Percentiles rank a stretch among this genome's conserved stretches.
These are phyloP conservation scores for Lipomyces lipofer DNA, from an alignment of 805 yeast species.

Conservation along the genomic window DNA sequence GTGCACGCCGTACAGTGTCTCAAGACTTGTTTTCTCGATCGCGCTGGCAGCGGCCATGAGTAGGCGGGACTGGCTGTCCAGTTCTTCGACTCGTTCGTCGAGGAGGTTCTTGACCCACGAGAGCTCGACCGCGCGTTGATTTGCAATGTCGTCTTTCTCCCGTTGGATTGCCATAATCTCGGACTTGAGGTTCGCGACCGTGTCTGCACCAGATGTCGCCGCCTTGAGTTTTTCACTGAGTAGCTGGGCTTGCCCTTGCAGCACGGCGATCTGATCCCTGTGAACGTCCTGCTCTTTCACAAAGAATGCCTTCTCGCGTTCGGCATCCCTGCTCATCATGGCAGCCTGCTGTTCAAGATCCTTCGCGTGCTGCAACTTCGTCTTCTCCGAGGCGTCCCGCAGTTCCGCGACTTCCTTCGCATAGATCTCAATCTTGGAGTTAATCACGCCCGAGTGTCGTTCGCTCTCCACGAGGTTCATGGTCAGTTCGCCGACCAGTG, in stretches of 20 bases:
- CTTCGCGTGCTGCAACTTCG: constrained; percentile 4
- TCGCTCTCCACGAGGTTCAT: constrained; percentile 17
- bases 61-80: constrained; percentile 20
- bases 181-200: neutral
- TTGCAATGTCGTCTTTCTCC: constrained; percentile 17
- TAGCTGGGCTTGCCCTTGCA: constrained; percentile 18
- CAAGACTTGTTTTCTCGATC: constrained; percentile 2
- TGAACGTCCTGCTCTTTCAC: constrained; percentile 18
- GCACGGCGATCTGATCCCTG: constrained; percentile 14
- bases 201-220: constrained; percentile 2
- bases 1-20: constrained; percentile 6
- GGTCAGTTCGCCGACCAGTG: constrained; percentile 11
- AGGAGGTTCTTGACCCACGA: constrained; percentile 23
- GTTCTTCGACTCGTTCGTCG: constrained; percentile 20
- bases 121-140: constrained; percentile 22
- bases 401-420: constrained; percentile 13
- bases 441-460: neutral
- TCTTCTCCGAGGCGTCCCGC: neutral
- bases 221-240: constrained; percentile 18
- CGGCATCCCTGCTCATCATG: neutral
- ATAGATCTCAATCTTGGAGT: constrained; percentile 9
- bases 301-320: constrained; percentile 11
- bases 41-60: neutral
- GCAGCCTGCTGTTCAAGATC: constrained; percentile 13
- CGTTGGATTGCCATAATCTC: constrained; percentile 7